Conservation (phyloP, 768 basidiomycete genomes). For the Coprinellus micaceus region DNA sequence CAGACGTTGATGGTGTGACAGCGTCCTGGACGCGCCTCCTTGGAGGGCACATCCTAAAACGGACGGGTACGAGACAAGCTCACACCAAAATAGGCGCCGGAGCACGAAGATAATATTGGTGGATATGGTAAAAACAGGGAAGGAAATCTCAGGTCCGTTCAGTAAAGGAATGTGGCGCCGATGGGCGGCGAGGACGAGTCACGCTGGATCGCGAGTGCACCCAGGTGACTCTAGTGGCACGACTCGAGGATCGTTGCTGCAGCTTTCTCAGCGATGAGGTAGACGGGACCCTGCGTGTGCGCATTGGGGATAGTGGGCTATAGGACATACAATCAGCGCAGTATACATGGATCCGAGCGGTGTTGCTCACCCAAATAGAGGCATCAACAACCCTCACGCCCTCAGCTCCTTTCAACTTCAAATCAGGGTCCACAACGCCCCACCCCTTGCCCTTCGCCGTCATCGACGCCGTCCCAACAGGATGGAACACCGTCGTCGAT, state of each 20-base stretch:
- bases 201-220: background rate
- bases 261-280: constrained; percentile 12
- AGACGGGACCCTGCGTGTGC: constrained; percentile 10
- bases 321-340: too few species aligned
- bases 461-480: constrained; percentile 28
- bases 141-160: too few species aligned
- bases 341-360: too few species aligned
- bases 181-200: too few species aligned
- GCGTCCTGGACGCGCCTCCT: background rate
- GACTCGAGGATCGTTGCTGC: too few species aligned
- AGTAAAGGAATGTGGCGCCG: too few species aligned
- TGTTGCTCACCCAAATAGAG: constrained; percentile 27
- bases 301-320: constrained; percentile 11
- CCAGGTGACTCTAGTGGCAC: too few species aligned
- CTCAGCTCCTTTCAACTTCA: constrained; percentile 27
- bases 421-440: constrained; percentile 32
- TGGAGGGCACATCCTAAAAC: background rate
- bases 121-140: too few species aligned
- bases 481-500: constrained; percentile 20
- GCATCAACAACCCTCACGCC: constrained; percentile 35
- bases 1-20: constrained; percentile 17
- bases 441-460: constrained; percentile 17
- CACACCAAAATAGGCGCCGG: too few species aligned
- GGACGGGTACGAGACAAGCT: background rate
- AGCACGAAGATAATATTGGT: background rate